phyloP scores from a whole-genome alignment of 495 filamentous ascomycete genomes.

The Letharia lupina region DNA sequence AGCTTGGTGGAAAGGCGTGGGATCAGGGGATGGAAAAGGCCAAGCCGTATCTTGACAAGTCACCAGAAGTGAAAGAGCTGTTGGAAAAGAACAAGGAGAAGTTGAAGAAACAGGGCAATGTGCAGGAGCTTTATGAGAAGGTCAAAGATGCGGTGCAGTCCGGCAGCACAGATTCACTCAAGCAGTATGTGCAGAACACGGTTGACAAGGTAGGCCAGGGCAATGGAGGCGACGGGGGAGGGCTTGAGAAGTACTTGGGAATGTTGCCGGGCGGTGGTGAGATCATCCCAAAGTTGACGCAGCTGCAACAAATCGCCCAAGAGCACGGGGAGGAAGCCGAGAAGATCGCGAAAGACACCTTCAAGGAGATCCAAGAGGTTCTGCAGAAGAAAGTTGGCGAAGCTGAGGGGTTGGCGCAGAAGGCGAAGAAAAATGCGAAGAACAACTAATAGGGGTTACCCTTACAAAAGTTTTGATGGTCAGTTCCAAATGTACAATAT shows the following conservation, averaged over 20 bases:
- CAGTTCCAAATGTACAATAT: not conserved
- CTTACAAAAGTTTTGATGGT: not conserved
- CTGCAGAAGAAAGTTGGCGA: slow-evolving; percentile 38
- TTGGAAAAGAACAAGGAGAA: slow-evolving; percentile 51
- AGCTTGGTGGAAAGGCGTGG: slow-evolving; percentile 56
- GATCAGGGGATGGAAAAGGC: slow-evolving; percentile 54
- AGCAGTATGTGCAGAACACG: slow-evolving; percentile 49
- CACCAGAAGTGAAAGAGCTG: slow-evolving; percentile 54
- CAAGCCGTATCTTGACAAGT: slow-evolving; percentile 57
- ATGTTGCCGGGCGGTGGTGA: slow-evolving; percentile 47
- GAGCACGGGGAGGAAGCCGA: slow-evolving; percentile 54
- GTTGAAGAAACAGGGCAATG: slow-evolving; percentile 49
- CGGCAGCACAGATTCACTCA: slow-evolving; percentile 45
- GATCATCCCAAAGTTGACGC: slow-evolving; percentile 46
- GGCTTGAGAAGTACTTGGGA: slow-evolving; percentile 41
- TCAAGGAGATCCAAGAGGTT: slow-evolving; percentile 41
- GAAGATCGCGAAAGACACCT: slow-evolving; percentile 51
- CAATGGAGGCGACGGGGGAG: slow-evolving; percentile 28
- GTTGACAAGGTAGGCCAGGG: slow-evolving; percentile 46
- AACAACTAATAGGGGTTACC: not conserved
- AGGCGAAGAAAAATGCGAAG: slow-evolving; percentile 28
- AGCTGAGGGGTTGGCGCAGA: slow-evolving; percentile 36
- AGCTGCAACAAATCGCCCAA: slow-evolving; percentile 45
- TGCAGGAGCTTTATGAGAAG: slow-evolving; percentile 44
- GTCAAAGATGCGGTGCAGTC: slow-evolving; percentile 46